A percentile compares a stretch with the other conserved stretches of the same genome.
phyloP scores from a whole-genome alignment of 768 basidiomycete species.

The Sporobolomyces roseus region DNA sequence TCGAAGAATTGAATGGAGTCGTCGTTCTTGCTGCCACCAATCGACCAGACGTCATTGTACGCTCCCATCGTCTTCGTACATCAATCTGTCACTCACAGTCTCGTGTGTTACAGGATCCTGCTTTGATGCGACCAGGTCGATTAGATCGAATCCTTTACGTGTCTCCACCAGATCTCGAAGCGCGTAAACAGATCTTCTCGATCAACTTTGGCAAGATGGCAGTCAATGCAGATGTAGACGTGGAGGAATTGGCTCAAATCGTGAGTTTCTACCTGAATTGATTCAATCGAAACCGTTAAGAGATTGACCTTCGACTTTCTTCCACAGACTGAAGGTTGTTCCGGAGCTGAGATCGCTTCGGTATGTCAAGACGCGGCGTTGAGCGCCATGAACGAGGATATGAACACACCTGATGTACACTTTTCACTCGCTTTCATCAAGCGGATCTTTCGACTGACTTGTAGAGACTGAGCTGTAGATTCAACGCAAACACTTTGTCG shows the following conservation, averaged over 20 bases:
- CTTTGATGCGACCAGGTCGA: constrained; percentile 88
- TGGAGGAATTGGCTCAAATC: constrained; percentile 56
- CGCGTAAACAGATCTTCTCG: constrained; percentile 75
- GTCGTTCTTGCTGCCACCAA: constrained; percentile 95
- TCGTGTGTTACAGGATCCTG: constrained; percentile 69
- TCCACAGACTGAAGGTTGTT: constrained; percentile 82
- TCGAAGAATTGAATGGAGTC: constrained; percentile 91
- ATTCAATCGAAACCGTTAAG: not conserved
- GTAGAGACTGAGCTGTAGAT: constrained; percentile 56
- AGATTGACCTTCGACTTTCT: not conserved
- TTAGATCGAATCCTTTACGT: constrained; percentile 92
- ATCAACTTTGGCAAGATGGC: constrained; percentile 78
- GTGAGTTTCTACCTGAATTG: not conserved
- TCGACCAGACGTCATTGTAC: constrained; percentile 80
- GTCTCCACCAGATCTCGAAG: constrained; percentile 76
- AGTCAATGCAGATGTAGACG: constrained; percentile 65
- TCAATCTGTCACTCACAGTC: not conserved
- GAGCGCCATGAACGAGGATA: constrained; percentile 80
- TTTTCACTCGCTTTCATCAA: too few relatives aligned
- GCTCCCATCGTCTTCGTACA: constrained; percentile 46
- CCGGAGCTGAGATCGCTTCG: constrained; percentile 86
- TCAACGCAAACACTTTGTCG: constrained; percentile 64
- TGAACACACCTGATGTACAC: constrained; percentile 69
- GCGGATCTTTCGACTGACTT: not conserved
- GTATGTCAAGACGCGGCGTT: constrained; percentile 96